Evolutionary conservation across 345 rosid species (phyloP).

Genomic region (Heritiera littoralis): DNA sequence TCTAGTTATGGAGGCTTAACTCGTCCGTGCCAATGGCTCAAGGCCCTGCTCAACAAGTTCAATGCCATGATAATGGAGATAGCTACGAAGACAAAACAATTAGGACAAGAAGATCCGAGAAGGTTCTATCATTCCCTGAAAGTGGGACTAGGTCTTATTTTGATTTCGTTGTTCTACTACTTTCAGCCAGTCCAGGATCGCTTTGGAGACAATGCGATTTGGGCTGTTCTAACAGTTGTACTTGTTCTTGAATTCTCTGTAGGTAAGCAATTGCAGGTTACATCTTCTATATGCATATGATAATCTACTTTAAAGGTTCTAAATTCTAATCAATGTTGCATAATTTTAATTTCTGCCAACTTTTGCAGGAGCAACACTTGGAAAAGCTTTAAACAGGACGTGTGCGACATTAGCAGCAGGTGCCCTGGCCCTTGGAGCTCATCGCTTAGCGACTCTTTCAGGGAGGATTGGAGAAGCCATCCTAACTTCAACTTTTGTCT

Average conservation of each 20-base stretch:
- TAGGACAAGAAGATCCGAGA: conserved; percentile 47
- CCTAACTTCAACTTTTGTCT: conserved; percentile 30
- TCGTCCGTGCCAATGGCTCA: neutral
- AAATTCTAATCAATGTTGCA: too few relatives aligned
- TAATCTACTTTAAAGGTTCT: too few relatives aligned
- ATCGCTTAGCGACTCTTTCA: conserved; percentile 27
- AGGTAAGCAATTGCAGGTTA: conserved; percentile 24
- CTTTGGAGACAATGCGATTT: conserved; percentile 36
- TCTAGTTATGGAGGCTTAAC: neutral
- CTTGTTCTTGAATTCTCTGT: conserved; percentile 44
- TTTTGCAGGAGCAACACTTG: conserved; percentile 40
- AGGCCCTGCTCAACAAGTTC: conserved; percentile 9
- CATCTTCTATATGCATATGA: neutral
- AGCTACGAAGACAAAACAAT: conserved; percentile 17
- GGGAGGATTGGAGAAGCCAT: conserved; percentile 30
- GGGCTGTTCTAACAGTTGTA: conserved; percentile 48
- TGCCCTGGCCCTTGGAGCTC: conserved; percentile 40
- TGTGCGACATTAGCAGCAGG: conserved; percentile 40
- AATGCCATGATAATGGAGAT: conserved; percentile 3
- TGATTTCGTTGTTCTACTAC: conserved; percentile 44
- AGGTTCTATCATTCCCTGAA: conserved; percentile 43
- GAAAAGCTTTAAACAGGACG: conserved; percentile 43
- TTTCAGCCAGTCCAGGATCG: conserved; percentile 28
- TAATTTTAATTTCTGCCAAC: too few relatives aligned
- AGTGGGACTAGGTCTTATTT: conserved; percentile 42